Conservation (phyloP, 306 rosid genomes). For the Rosa chinensis region DNA sequence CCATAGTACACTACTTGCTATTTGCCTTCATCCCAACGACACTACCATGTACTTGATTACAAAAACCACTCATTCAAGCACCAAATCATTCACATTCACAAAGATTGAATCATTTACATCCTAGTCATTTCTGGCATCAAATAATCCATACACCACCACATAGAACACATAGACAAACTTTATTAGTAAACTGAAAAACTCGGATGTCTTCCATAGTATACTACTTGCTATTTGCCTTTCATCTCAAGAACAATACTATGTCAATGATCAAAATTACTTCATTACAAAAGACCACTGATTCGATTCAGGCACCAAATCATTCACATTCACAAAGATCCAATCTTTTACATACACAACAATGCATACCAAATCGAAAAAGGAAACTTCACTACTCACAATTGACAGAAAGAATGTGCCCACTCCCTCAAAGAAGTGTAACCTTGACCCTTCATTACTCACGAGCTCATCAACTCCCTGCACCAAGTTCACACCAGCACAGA, state of each 20-base stretch:
- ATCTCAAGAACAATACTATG: background rate
- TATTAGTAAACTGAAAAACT: background rate
- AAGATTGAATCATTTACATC: background rate
- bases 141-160: background rate
- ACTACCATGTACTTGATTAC: background rate
- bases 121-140: too few relatives aligned
- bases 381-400: background rate
- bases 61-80: background rate
- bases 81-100: conserved; percentile 5
- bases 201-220: background rate
- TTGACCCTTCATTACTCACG: background rate
- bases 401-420: background rate
- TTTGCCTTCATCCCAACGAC: background rate
- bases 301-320: background rate
- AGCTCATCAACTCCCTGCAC: background rate
- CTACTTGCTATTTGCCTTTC: background rate
- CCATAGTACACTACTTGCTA: background rate
- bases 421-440: background rate
- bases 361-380: background rate
- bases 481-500: background rate
- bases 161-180: background rate
- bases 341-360: background rate
- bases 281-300: background rate
- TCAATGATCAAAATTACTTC: background rate
- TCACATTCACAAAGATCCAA: background rate